A percentile compares a stretch with the other conserved stretches of the same genome.
phyloP scores from a whole-genome alignment of 2,329 filamentous ascomycete genomes.

The Ophiostoma ips region DNA sequence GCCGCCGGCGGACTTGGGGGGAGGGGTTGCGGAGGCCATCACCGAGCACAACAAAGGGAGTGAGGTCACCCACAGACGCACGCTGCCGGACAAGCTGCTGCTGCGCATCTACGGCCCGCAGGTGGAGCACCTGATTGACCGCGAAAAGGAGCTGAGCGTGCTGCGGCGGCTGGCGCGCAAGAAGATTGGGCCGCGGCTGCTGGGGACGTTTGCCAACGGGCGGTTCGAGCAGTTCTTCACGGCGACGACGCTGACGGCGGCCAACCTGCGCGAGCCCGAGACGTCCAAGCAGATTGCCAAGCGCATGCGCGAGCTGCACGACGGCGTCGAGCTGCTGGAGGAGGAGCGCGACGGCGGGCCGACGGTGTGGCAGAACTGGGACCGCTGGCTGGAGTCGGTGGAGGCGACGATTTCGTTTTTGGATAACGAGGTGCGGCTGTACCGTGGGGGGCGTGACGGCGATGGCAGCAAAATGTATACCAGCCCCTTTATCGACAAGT shows the following conservation, averaged over 20 bases:
- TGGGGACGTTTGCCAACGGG: conserved; percentile 88
- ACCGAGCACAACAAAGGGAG: conserved; percentile 17
- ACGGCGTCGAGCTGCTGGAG: conserved; percentile 75
- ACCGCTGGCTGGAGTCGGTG: conserved; percentile 67
- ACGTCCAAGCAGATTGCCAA: conserved; percentile 91
- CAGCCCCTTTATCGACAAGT: conserved; percentile 27
- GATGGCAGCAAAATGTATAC: neutral
- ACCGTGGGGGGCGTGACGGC: neutral
- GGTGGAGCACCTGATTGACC: conserved; percentile 89
- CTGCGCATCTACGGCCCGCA: conserved; percentile 89
- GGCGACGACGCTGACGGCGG: conserved; percentile 62
- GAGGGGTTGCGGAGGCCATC: neutral
- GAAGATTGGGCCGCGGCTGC: conserved; percentile 78
- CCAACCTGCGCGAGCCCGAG: conserved; percentile 64
- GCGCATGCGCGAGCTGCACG: conserved; percentile 90
- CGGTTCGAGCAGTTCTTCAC: conserved; percentile 93
- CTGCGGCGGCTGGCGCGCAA: conserved; percentile 76
- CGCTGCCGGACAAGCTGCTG: conserved; percentile 52
- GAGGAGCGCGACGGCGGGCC: conserved; percentile 67
- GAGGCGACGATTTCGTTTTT: conserved; percentile 42
- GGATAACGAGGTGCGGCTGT: conserved; percentile 42
- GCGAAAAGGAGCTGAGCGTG: conserved; percentile 78
- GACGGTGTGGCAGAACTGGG: conserved; percentile 85
- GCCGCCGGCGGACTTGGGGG: conserved; percentile 51
- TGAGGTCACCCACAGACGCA: neutral